Conservation (phyloP, 2,329 filamentous ascomycete species). For the Aspergillus fijiensis region DNA sequence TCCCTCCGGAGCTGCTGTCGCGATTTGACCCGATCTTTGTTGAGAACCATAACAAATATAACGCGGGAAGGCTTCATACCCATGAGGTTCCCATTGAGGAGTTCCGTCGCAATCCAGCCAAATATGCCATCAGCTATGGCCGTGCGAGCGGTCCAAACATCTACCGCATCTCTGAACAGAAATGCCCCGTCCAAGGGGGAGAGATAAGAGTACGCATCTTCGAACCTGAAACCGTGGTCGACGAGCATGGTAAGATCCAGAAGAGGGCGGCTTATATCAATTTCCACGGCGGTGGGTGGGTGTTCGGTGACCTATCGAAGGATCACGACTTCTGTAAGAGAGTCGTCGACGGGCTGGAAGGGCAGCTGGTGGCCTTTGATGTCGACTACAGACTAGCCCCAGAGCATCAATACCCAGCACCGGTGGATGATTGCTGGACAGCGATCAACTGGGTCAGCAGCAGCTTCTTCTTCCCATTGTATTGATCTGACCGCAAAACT, state of each 20-base stretch:
- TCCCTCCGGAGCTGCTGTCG: constrained; percentile 37
- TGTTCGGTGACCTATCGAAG: constrained; percentile 41
- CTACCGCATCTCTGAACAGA: constrained; percentile 42
- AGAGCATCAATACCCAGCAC: constrained; percentile 40
- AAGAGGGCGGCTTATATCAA: constrained; percentile 44
- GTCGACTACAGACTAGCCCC: constrained; percentile 47
- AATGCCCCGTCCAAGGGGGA: constrained; percentile 40
- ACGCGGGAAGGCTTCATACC: constrained; percentile 42
- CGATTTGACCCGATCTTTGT: constrained; percentile 45
- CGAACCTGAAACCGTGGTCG: constrained; percentile 30
- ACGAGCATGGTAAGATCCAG: constrained; percentile 26
- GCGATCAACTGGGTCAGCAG: constrained; percentile 41
- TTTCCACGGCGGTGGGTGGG: constrained; percentile 46
- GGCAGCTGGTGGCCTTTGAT: constrained; percentile 45
- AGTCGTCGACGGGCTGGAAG: constrained; percentile 38
- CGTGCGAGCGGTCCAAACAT: constrained; percentile 37
- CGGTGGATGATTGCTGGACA: constrained; percentile 42
- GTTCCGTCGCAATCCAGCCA: constrained; percentile 40
- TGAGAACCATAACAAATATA: constrained; percentile 45
- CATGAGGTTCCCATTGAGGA: constrained; percentile 45
- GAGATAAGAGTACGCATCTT: constrained; percentile 45
- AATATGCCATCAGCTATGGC: constrained; percentile 42
- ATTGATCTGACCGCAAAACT: background rate
- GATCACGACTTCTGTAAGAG: constrained; percentile 46
- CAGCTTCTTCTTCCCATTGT: background rate